Evolutionary conservation across 2,329 filamentous ascomycete genomes (phyloP).

Genomic region (Pezicula rhizophila): DNA sequence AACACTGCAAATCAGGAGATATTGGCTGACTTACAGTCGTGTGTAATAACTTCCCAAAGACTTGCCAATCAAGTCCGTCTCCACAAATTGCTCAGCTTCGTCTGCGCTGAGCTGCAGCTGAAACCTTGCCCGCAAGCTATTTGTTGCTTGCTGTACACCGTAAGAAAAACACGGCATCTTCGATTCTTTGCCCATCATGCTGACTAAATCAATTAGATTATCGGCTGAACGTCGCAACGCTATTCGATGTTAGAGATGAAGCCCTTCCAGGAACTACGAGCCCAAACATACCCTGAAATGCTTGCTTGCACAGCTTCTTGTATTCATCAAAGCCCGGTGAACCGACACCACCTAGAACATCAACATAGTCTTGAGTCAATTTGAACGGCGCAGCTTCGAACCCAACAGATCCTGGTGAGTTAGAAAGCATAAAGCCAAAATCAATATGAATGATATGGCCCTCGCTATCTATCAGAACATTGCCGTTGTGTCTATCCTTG

Average conservation of each 20-base stretch:
- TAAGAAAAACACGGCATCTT: conserved; percentile 80
- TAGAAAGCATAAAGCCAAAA: conserved; percentile 86
- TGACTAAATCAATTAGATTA: conserved; percentile 73
- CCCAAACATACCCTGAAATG: conserved; percentile 63
- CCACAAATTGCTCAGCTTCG: conserved; percentile 75
- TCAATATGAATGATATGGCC: conserved; percentile 86
- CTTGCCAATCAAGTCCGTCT: conserved; percentile 73
- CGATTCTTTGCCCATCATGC: conserved; percentile 77
- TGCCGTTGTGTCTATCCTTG: conserved; percentile 82
- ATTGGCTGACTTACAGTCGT: conserved; percentile 55
- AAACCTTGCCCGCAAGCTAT: conserved; percentile 65
- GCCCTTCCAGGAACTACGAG: not conserved
- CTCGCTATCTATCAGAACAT: conserved; percentile 78
- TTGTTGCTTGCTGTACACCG: conserved; percentile 65
- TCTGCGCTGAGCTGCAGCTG: conserved; percentile 78
- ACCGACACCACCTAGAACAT: conserved; percentile 69
- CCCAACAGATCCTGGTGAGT: conserved; percentile 76
- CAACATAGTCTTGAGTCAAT: conserved; percentile 78
- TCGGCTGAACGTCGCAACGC: conserved; percentile 73
- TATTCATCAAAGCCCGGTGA: conserved; percentile 68
- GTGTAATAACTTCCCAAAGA: conserved; percentile 84
- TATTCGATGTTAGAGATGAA: conserved; percentile 24
- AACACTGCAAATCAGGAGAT: not conserved
- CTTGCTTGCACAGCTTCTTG: conserved; percentile 74
- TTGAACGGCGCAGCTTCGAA: conserved; percentile 87